Evolutionary conservation across 176 grass and related monocot genomes (phyloP).

Genomic region (Carex parvula): DNA sequence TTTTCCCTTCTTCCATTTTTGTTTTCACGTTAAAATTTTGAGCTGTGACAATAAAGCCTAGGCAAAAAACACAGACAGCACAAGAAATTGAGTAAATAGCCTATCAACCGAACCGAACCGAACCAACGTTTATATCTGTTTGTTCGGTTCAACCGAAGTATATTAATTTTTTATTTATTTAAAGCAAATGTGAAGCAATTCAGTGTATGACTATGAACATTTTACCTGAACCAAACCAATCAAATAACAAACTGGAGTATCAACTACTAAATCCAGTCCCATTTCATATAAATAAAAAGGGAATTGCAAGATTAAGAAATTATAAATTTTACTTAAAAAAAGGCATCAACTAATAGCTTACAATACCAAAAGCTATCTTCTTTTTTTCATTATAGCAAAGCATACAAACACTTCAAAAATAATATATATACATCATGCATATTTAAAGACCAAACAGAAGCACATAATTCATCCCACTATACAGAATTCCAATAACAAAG

Average conservation of each 20-base stretch:
- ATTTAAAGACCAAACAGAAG: background rate
- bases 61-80: background rate
- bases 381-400: background rate
- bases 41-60: background rate
- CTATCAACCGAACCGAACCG: no score
- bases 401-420: constrained; percentile 5
- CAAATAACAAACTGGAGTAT: no score
- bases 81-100: background rate
- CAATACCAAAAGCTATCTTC: background rate
- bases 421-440: background rate
- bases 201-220: no score
- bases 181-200: no score
- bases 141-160: no score
- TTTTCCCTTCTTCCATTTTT: constrained; percentile 33
- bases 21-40: background rate
- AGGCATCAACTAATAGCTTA: background rate
- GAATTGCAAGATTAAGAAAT: no score
- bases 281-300: no score
- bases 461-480: background rate
- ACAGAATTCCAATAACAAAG: background rate
- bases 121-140: no score
- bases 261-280: no score
- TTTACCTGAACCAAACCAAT: no score
- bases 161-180: no score
- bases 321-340: no score